Conservation (phyloP, 75 land plant genomes). For the Gnetum montanum region DNA sequence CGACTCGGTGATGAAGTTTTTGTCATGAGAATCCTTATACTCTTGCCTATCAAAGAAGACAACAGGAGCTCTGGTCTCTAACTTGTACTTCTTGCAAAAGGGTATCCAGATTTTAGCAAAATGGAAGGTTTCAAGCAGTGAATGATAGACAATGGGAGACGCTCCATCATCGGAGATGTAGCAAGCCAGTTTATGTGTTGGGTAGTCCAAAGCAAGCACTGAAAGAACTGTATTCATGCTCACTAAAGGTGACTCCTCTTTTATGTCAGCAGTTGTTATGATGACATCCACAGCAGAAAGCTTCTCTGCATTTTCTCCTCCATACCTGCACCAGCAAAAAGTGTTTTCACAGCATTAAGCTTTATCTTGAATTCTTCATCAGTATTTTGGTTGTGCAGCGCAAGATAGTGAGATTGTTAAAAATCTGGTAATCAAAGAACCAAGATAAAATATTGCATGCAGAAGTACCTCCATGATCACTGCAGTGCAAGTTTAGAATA, state of each 20-base stretch:
- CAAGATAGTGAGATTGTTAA: too few relatives aligned
- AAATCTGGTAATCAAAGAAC: too few relatives aligned
- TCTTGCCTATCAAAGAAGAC: too few relatives aligned
- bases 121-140: slow-evolving; percentile 13
- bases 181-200: slow-evolving; percentile 9
- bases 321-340: background rate
- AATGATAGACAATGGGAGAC: slow-evolving; percentile 11
- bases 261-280: slow-evolving; percentile 10
- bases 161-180: slow-evolving; percentile 20
- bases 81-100: slow-evolving; percentile 30
- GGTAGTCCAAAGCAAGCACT: slow-evolving; percentile 15
- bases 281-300: background rate
- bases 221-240: slow-evolving; percentile 28
- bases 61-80: slow-evolving; percentile 22
- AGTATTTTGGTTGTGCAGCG: too few relatives aligned
- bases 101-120: slow-evolving; percentile 46
- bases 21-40: too few relatives aligned
- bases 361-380: too few relatives aligned
- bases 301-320: slow-evolving; percentile 6
- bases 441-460: too few relatives aligned
- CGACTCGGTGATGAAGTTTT: too few relatives aligned
- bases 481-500: too few relatives aligned
- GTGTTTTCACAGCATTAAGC: too few relatives aligned
- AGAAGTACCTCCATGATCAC: too few relatives aligned
- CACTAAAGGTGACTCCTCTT: slow-evolving; percentile 9